Percentiles rank a stretch among this genome's conserved stretches.
These are phyloP conservation scores for Streptanthus diversifolius DNA, from an alignment of 345 rosid species.

Conservation along the genomic window DNA sequence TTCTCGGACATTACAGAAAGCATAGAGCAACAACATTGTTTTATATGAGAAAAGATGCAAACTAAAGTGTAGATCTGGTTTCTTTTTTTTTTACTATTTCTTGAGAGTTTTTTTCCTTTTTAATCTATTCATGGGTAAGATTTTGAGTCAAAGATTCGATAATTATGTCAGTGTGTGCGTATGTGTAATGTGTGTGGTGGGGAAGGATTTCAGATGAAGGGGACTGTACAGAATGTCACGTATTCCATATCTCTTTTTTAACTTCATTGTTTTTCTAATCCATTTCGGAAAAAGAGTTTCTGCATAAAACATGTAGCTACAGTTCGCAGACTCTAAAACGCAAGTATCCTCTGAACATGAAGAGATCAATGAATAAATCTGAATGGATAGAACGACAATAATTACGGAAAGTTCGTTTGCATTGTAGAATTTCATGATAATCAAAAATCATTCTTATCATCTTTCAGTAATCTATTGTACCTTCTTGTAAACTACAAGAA, in stretches of 20 bases:
- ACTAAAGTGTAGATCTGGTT: constrained; percentile 20
- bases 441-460: too few relatives aligned
- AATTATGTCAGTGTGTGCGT: neutral
- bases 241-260: neutral
- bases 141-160: constrained; percentile 19
- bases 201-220: constrained; percentile 3
- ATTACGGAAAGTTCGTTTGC: too few relatives aligned
- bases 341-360: neutral
- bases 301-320: neutral
- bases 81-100: constrained; percentile 10
- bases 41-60: constrained; percentile 5
- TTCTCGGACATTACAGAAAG: constrained; percentile 66
- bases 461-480: too few relatives aligned
- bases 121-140: neutral
- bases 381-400: neutral
- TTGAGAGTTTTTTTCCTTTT: constrained; percentile 7
- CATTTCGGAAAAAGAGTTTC: neutral
- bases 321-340: neutral
- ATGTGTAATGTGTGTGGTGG: constrained; percentile 19
- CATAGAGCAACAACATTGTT: constrained; percentile 39
- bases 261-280: neutral
- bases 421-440: too few relatives aligned
- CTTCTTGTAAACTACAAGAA: too few relatives aligned
- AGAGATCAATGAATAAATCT: neutral
- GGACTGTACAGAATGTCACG: constrained; percentile 13